Base-by-base conservation (phyloP, 495 filamentous ascomycete species). In the Immersiella caudata region DNA sequence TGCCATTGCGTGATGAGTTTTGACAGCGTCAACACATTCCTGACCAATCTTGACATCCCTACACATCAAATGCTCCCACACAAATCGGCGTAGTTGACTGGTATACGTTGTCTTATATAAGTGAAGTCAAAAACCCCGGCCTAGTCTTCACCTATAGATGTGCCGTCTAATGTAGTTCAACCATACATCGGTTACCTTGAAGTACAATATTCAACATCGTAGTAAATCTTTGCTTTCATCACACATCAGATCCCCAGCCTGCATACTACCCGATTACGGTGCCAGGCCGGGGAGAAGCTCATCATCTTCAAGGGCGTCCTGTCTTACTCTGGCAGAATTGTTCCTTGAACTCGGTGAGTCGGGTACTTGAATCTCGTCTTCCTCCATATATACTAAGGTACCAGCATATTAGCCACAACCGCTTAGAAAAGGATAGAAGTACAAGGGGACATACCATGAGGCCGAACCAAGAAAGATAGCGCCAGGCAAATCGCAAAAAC, bases 401-500 rank as follows among this genome's bases (percentile, higher is more conserved):
- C 4, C 40, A 49, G 16, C 5, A 18, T n/a, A 16, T 59, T n/a
- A 51, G 72, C 67, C 36, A 70, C 49, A 33, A 12, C 18, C 21
- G 21, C 21, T 9, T 14, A 9, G 20, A 27, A 3, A 50, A 25
- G 20, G 0, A 27, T n/a, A 11, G 21, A 14, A 24, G 1, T 56
- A 26, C 2, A 22, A 11, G 21, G 18, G 36, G 7, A 80, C 91
- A 76, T 81, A 96, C 93, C 82, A 82, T 92, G 80, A 6, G 93
- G 89, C 71, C 77, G 81, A 20, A 97, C 78, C 62, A 93, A 86
- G 77, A 89, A 89, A 74, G 87, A 90, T 60, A 85, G 81, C 2
- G 87, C 21, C 51, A 92, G 82, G 1, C 87, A 88, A 11, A 88
- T n/a, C 0, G 81, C 87, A 76, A 96, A 96, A 0, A 88, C 82